Conservation (phyloP, 176 grass and related monocot genomes). For the Hordeum vulgare region MorexV3_pseudomolecules_assembly NC_058522.1:367351677-367352176, state of each 20-base stretch:
- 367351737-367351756: not conserved
- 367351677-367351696: slow-evolving; percentile 82
- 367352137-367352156: not conserved
- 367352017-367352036: not conserved
- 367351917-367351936: not conserved
- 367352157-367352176: not conserved
- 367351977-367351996: not conserved
- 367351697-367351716: slow-evolving; percentile 19
- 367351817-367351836: not conserved
- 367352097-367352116: not conserved
- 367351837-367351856: not conserved
- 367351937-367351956: not conserved
- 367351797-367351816: slow-evolving; percentile 1
- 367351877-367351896: not conserved
- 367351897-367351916: not conserved
- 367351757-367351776: not conserved
- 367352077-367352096: not conserved
- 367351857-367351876: not conserved
- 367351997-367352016: not conserved
- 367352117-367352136: not conserved
- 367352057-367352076: no score
- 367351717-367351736: not conserved
- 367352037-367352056: not conserved
- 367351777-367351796: not conserved
- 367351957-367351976: not conserved